phyloP scores from a whole-genome alignment of 495 filamentous ascomycete genomes.

The Coniosporium apollinis region DNA sequence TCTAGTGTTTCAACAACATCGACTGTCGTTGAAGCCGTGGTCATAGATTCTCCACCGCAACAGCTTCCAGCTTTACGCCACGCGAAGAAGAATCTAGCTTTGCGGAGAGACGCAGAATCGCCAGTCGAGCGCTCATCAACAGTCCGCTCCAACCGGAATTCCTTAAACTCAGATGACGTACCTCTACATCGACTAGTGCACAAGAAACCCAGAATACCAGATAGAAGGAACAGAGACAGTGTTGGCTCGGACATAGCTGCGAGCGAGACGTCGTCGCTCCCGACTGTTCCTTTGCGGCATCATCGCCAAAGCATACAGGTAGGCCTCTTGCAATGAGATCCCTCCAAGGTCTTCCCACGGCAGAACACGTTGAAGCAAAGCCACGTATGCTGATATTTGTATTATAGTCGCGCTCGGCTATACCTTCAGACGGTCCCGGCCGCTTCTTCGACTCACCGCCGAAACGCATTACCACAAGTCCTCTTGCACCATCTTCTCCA shows the following conservation, averaged over 20 bases:
- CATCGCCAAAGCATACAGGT: neutral
- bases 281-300: slow-evolving; percentile 2
- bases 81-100: slow-evolving; percentile 15
- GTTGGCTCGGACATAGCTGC: slow-evolving; percentile 6
- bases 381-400: too few species aligned
- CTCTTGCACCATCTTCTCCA: too few species aligned
- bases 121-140: too few species aligned
- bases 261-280: slow-evolving; percentile 5
- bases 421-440: too few species aligned
- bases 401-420: too few species aligned
- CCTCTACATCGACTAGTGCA: slow-evolving; percentile 13
- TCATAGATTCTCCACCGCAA: slow-evolving; percentile 11
- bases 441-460: too few species aligned
- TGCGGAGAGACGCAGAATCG: slow-evolving; percentile 6
- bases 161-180: slow-evolving; percentile 9
- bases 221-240: slow-evolving; percentile 6
- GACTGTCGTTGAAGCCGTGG: slow-evolving; percentile 16
- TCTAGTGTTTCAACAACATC: slow-evolving; percentile 13
- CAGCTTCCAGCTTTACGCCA: slow-evolving; percentile 12
- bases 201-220: slow-evolving; percentile 11
- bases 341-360: slow-evolving; percentile 10
- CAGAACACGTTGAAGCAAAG: too few species aligned
- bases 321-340: slow-evolving; percentile 5
- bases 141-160: slow-evolving; percentile 8
- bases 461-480: too few species aligned